These are phyloP conservation scores for Botrytis paeoniae DNA, from an alignment of 2,329 filamentous ascomycete genomes.

Conservation along the genomic window DNA sequence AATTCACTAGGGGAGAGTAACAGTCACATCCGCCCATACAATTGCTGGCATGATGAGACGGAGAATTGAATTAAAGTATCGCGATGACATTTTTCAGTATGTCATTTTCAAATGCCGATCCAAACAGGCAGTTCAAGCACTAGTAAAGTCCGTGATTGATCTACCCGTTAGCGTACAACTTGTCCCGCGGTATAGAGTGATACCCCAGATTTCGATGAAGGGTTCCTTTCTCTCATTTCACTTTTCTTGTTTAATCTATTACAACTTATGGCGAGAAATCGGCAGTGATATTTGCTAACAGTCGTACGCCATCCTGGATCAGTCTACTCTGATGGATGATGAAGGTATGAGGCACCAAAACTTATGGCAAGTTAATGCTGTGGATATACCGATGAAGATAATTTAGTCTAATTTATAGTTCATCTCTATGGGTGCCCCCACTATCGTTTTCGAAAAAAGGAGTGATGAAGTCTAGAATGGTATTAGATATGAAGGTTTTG, in stretches of 20 bases:
- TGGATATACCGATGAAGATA: neutral
- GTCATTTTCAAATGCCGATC: neutral
- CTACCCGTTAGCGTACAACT: neutral
- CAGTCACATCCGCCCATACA: neutral
- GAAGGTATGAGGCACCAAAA: neutral
- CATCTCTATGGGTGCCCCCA: neutral
- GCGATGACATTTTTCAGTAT: neutral
- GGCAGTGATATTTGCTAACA: neutral
- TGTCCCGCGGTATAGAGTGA: rapidly evolving
- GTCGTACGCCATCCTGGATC: neutral
- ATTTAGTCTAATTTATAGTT: neutral
- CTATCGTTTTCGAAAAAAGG: neutral
- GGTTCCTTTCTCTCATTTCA: rapidly evolving
- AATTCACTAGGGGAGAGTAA: too few relatives aligned
- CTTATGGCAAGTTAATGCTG: neutral
- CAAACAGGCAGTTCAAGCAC: rapidly evolving
- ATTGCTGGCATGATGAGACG: neutral
- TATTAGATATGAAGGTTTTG: neutral
- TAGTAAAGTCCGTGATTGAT: neutral
- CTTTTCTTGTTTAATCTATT: rapidly evolving
- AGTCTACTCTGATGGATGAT: rapidly evolving
- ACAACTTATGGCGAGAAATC: rapidly evolving
- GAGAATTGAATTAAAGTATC: neutral
- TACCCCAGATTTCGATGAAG: neutral
- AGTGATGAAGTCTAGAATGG: neutral